Percentiles rank a stretch among this genome's conserved stretches.
phyloP scores from a whole-genome alignment of 495 filamentous ascomycete species.

The Penicillium manginii region DNA sequence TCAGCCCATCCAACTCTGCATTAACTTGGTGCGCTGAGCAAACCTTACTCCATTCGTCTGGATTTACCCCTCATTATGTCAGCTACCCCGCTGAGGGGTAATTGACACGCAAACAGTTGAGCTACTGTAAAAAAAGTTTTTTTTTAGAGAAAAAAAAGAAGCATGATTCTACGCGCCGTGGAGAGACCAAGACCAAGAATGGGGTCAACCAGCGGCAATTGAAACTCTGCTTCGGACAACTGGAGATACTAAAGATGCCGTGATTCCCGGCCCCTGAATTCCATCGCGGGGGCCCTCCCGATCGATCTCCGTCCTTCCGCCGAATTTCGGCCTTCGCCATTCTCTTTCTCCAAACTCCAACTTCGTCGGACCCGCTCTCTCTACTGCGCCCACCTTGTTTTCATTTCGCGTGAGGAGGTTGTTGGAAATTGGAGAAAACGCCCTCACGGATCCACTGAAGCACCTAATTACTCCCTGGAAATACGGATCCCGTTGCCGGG shows the following conservation, averaged over 20 bases:
- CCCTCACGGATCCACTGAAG: constrained; percentile 20
- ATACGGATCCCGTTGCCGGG: constrained; percentile 1
- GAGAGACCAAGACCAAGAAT: not conserved
- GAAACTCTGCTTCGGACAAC: constrained; percentile 1
- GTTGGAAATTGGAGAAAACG: constrained; percentile 17
- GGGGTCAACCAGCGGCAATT: constrained; percentile 3
- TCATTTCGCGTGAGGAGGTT: constrained; percentile 27
- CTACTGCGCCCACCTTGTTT: constrained; percentile 1
- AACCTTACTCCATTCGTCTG: too few relatives aligned
- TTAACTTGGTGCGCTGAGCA: too few relatives aligned
- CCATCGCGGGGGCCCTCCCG: constrained; percentile 3
- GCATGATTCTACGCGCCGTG: not conserved
- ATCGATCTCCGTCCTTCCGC: constrained; percentile 20
- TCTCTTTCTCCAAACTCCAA: constrained; percentile 24
- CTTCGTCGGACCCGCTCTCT: constrained; percentile 20
- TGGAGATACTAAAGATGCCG: constrained; percentile 13
- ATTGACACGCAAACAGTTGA: constrained; percentile 12
- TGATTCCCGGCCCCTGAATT: not conserved
- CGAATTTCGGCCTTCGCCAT: constrained; percentile 21
- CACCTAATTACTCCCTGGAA: not conserved
- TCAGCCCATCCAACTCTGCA: not conserved
- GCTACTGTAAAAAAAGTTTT: too few relatives aligned
- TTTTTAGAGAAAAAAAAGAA: too few relatives aligned
- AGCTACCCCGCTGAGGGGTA: constrained; percentile 12
- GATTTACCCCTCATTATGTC: too few relatives aligned